phyloP scores from a whole-genome alignment of 2,329 filamentous ascomycete species.

The Colletotrichum sp. region DNA sequence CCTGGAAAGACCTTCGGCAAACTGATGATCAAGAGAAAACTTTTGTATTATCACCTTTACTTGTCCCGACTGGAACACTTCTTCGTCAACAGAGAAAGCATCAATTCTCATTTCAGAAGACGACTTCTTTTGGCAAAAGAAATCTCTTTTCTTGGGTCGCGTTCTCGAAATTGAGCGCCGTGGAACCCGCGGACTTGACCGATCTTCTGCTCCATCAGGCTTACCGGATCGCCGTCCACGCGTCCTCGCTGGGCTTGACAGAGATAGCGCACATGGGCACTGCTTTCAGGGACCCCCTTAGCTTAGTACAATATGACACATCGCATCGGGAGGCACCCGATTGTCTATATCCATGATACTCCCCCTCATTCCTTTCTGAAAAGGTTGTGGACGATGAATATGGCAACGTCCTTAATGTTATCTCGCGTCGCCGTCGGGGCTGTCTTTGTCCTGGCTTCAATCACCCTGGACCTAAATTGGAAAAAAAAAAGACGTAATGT shows the following conservation, averaged over 20 bases:
- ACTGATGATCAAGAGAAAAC: too few relatives aligned
- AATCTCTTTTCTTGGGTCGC: neutral
- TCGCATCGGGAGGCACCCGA: neutral
- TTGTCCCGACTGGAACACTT: too few relatives aligned
- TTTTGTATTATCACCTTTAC: too few relatives aligned
- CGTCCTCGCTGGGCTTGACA: neutral
- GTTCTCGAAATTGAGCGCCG: neutral
- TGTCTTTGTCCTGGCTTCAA: rapidly evolving
- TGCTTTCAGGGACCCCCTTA: neutral
- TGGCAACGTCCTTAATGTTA: rapidly evolving
- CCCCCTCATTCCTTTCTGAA: neutral
- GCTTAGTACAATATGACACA: neutral
- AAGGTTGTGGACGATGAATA: rapidly evolving
- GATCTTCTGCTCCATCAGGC: neutral
- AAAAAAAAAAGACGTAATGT: neutral
- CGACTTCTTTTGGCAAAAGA: rapidly evolving
- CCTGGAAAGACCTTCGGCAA: too few relatives aligned
- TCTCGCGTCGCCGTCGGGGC: rapidly evolving
- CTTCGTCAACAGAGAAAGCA: neutral
- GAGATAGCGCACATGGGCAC: neutral
- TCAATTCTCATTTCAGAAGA: rapidly evolving
- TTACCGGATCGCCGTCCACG: neutral
- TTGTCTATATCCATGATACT: neutral
- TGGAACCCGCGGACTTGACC: neutral
- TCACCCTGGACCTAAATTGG: neutral